Percentiles rank a stretch among this genome's conserved stretches.
These are phyloP conservation scores for Apophysomyces trapeziformis DNA, from an alignment of 371 early-diverging fungal species.

Conservation along the genomic window DNA sequence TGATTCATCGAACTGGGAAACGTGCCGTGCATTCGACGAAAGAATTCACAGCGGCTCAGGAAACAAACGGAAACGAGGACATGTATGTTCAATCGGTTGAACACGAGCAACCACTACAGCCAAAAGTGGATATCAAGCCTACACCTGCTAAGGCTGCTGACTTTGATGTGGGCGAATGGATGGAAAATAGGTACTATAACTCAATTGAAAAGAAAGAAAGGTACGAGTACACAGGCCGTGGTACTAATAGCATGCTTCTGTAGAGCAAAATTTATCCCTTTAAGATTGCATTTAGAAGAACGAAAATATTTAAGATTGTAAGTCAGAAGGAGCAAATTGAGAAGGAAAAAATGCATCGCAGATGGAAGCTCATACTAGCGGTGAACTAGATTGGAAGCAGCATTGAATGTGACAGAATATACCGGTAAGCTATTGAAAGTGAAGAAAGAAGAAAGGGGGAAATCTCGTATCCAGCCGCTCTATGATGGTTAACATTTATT, in stretches of 20 bases:
- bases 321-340: constrained; percentile 20
- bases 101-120: constrained; percentile 9
- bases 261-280: constrained; percentile 87
- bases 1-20: constrained; percentile 89
- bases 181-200: constrained; percentile 62
- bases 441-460: background rate
- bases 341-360: background rate
- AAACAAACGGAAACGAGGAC: background rate
- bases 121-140: constrained; percentile 24
- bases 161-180: constrained; percentile 71
- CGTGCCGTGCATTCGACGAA: constrained; percentile 65
- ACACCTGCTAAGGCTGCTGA: constrained; percentile 20
- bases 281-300: constrained; percentile 86
- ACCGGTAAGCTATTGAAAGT: constrained; percentile 30
- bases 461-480: no score
- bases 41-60: constrained; percentile 21
- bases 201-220: background rate
- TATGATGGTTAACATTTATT: constrained; percentile 17
- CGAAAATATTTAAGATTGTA: constrained; percentile 87
- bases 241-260: background rate
- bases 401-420: constrained; percentile 85
- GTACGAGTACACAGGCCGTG: no score
- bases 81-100: constrained; percentile 22
- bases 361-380: background rate
- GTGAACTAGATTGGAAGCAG: constrained; percentile 78